These are phyloP conservation scores for Phoma sp. DNA, from an alignment of 2,329 filamentous ascomycete species.

Conservation along the genomic window DNA sequence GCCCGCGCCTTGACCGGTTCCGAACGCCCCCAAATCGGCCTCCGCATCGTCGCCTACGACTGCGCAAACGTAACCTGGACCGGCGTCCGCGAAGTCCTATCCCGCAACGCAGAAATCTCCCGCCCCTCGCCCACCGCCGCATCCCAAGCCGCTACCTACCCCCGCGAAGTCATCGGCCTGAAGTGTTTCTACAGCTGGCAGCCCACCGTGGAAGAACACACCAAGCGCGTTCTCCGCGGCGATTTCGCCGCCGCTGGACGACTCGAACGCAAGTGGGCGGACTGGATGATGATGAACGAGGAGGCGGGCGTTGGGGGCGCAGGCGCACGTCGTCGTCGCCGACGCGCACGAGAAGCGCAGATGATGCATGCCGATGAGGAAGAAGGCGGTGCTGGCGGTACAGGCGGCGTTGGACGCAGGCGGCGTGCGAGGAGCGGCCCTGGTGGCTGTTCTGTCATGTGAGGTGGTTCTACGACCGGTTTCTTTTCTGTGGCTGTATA, in stretches of 20 bases:
- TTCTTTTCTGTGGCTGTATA: not conserved
- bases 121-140: conserved; percentile 52
- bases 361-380: conserved; percentile 82
- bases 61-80: conserved; percentile 93
- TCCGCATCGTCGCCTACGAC: conserved; percentile 86
- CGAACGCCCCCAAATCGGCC: conserved; percentile 59
- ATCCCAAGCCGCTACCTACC: conserved; percentile 61
- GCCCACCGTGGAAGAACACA: conserved; percentile 92
- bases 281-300: conserved; percentile 91
- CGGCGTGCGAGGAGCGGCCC: conserved; percentile 57
- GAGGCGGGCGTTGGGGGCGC: conserved; percentile 75
- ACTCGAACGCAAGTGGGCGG: conserved; percentile 90
- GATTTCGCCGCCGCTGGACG: conserved; percentile 76
- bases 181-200: conserved; percentile 98
- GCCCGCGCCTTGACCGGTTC: conserved; percentile 41
- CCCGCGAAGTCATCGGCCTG: conserved; percentile 80
- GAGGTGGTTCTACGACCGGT: conserved; percentile 24
- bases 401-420: conserved; percentile 52
- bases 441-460: conserved; percentile 58
- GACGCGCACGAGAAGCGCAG: conserved; percentile 82
- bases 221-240: conserved; percentile 80
- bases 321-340: conserved; percentile 72
- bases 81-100: conserved; percentile 85
- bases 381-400: conserved; percentile 59
- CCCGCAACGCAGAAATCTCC: conserved; percentile 78